Evolutionary conservation across 129 eudicot species (phyloP).

Genomic region (Ambrosia artemisiifolia): DNA sequence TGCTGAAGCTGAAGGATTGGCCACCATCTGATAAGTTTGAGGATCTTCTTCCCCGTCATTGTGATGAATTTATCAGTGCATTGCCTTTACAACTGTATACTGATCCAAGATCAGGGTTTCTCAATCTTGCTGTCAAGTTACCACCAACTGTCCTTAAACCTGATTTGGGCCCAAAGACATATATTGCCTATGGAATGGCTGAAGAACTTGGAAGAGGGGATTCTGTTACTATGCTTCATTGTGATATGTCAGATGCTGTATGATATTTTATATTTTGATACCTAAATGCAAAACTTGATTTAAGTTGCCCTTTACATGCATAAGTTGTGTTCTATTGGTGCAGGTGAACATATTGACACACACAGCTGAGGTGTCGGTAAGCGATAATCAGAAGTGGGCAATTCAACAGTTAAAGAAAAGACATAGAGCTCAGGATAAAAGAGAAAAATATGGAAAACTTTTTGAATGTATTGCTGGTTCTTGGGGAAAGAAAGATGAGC

Average conservation of each 20-base stretch:
- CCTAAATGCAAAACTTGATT: not conserved
- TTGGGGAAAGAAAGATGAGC: slow-evolving; percentile 15
- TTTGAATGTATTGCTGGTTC: slow-evolving; percentile 5
- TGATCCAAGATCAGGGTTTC: slow-evolving; percentile 71
- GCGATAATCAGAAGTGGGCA: slow-evolving; percentile 47
- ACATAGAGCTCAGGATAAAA: slow-evolving; percentile 76
- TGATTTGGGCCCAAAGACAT: slow-evolving; percentile 95
- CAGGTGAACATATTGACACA: slow-evolving; percentile 91
- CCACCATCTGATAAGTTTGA: slow-evolving; percentile 95
- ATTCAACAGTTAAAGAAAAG: slow-evolving; percentile 51
- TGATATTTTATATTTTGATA: slow-evolving; percentile 8
- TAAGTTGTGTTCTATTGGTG: slow-evolving; percentile 25
- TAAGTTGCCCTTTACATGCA: not conserved
- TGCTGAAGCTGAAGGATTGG: slow-evolving; percentile 96
- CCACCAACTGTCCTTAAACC: slow-evolving; percentile 72
- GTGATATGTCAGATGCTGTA: slow-evolving; percentile 99
- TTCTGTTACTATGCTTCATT: slow-evolving; percentile 94
- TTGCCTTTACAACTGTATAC: slow-evolving; percentile 82
- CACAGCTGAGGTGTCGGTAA: slow-evolving; percentile 53
- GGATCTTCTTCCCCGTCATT: slow-evolving; percentile 83
- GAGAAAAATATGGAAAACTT: slow-evolving; percentile 27
- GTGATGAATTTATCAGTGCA: slow-evolving; percentile 77
- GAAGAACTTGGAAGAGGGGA: slow-evolving; percentile 98
- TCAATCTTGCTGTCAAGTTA: slow-evolving; percentile 79
- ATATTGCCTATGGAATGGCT: slow-evolving; percentile 75